Percentiles rank a stretch among this genome's conserved stretches.
phyloP scores from a whole-genome alignment of 2,329 filamentous ascomycete species.

The Pseudocercospora cruenta region DNA sequence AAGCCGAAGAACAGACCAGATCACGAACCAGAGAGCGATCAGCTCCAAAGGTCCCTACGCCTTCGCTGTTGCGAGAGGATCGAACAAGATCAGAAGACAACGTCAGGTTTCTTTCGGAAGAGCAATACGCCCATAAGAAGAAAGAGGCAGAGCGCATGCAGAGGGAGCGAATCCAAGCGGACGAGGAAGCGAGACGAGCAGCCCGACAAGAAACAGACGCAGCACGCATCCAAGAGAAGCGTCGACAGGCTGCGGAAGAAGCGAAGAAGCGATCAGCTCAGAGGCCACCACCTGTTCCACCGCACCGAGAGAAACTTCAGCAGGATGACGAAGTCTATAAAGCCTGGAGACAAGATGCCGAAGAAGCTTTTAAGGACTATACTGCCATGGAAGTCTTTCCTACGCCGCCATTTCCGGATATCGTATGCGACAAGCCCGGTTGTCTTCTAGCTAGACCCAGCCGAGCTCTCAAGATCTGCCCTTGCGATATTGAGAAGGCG shows the following conservation, averaged over 20 bases:
- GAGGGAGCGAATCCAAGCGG: not conserved
- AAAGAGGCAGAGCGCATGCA: not conserved
- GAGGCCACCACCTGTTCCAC: not conserved
- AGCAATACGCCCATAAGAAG: not conserved
- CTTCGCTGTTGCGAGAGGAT: not conserved
- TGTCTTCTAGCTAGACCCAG: not conserved
- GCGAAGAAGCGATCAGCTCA: not conserved
- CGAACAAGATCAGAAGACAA: not conserved
- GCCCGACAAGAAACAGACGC: not conserved
- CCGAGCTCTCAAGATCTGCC: conserved; percentile 11
- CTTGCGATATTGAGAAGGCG: conserved; percentile 15
- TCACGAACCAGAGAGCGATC: not conserved
- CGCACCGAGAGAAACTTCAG: not conserved
- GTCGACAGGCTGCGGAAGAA: not conserved
- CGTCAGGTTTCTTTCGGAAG: not conserved
- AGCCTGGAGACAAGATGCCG: conserved; percentile 13
- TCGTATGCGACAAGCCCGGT: conserved; percentile 1
- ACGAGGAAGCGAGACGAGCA: not conserved
- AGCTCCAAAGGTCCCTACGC: not conserved
- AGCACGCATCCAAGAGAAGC: not conserved
- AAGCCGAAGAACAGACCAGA: not conserved
- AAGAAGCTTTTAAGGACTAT: conserved; percentile 15
- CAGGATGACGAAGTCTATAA: not conserved
- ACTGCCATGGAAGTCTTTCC: conserved; percentile 11
- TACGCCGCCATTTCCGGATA: conserved; percentile 7